Evolutionary conservation across 169 alveolate genomes (phyloP).

Genomic region (Neospora caninum): DNA sequence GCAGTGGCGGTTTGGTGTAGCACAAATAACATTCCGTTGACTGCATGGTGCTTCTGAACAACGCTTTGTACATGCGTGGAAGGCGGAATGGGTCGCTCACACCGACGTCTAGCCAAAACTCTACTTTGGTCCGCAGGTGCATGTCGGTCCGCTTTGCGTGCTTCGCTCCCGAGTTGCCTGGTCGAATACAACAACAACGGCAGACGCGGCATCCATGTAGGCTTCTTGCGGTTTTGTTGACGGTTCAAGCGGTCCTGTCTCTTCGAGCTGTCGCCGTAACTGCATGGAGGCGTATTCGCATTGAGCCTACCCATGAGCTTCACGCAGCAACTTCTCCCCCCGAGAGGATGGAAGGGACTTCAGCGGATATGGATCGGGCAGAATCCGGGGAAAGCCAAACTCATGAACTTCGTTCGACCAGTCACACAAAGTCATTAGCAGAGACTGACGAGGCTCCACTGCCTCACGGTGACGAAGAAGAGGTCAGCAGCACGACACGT

Average conservation of each 20-base stretch:
- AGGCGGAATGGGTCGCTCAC: background rate
- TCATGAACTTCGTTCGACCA: background rate
- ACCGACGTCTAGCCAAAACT: background rate
- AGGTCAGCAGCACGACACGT: background rate
- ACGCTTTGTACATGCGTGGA: too few relatives aligned
- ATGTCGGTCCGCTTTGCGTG: background rate
- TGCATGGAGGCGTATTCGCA: background rate
- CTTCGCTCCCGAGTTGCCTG: background rate
- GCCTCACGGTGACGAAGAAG: background rate
- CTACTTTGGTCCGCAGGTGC: background rate
- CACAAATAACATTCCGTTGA: too few relatives aligned
- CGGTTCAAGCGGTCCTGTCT: background rate
- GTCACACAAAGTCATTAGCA: background rate
- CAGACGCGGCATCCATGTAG: background rate
- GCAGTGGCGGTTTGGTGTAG: too few relatives aligned
- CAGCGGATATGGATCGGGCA: background rate
- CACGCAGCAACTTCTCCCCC: too few relatives aligned
- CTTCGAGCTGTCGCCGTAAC: background rate
- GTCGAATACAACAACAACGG: background rate
- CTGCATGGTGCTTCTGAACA: too few relatives aligned
- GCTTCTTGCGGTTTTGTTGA: background rate
- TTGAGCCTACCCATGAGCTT: background rate
- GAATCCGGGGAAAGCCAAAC: background rate
- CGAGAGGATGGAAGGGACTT: too few relatives aligned
- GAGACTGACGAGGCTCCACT: background rate